Evolutionary conservation across 768 basidiomycete species (phyloP).

Genomic region (Tylopilus balloui): DNA sequence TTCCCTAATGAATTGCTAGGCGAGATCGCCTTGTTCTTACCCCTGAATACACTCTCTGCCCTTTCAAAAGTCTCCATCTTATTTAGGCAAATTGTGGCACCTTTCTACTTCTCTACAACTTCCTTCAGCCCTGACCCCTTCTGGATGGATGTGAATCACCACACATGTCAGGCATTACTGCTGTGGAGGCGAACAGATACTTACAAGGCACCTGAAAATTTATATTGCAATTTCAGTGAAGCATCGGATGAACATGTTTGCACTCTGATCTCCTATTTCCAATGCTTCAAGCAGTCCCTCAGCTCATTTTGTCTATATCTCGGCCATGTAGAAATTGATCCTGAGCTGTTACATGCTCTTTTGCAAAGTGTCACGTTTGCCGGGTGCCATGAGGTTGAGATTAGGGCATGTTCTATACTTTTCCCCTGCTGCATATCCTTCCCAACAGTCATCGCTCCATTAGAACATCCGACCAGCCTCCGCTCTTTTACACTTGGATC

Average conservation of each 20-base stretch:
- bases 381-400: neutral
- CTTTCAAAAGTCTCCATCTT: neutral
- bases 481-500: neutral
- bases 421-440: neutral
- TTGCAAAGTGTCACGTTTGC: neutral
- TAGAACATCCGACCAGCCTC: neutral
- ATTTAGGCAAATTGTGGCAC: neutral
- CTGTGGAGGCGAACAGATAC: neutral
- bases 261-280: neutral
- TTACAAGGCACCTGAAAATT: neutral
- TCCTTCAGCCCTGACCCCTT: neutral
- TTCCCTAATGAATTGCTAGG: neutral
- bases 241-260: neutral
- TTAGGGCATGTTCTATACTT: neutral
- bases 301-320: neutral
- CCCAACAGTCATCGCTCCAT: neutral
- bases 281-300: neutral
- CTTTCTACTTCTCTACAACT: neutral
- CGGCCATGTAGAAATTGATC: neutral
- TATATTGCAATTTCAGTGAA: neutral
- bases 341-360: neutral
- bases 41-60: neutral
- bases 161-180: neutral
- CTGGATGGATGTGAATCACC: neutral
- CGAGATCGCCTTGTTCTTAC: neutral